These are phyloP conservation scores for Mycena haematopus DNA, from an alignment of 768 basidiomycete genomes.

Conservation along the genomic window DNA sequence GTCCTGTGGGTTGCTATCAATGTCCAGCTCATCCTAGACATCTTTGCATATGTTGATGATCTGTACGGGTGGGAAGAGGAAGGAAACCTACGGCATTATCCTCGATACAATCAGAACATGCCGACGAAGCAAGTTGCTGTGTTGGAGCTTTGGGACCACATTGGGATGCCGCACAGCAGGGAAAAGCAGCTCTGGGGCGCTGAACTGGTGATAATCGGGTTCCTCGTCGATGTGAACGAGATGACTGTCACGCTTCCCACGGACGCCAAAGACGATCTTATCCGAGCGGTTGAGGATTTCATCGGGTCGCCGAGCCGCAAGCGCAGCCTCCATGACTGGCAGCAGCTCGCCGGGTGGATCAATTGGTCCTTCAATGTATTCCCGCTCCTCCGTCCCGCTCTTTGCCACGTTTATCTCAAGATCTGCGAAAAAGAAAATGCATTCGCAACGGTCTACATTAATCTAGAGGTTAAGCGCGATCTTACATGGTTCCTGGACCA, in stretches of 20 bases:
- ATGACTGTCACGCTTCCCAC: constrained; percentile 28
- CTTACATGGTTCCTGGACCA: background rate
- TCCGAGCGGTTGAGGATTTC: background rate
- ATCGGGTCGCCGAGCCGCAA: background rate
- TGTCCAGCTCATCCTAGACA: constrained; percentile 21
- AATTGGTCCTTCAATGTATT: constrained; percentile 4
- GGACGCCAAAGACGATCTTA: background rate
- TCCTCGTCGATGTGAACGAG: too few species aligned
- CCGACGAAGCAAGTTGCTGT: constrained; percentile 36
- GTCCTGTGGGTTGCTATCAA: constrained; percentile 24
- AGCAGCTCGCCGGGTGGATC: background rate
- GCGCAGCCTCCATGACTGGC: too few species aligned
- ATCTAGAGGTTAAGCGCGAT: background rate
- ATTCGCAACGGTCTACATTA: background rate
- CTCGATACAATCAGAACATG: constrained; percentile 24
- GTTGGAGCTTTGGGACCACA: constrained; percentile 42
- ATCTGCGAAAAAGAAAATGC: background rate
- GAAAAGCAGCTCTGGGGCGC: too few species aligned
- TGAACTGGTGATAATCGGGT: too few species aligned
- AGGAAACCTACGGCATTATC: too few species aligned
- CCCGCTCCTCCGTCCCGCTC: background rate
- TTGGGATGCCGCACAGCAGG: too few species aligned
- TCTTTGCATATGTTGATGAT: constrained; percentile 10
- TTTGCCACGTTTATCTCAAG: background rate
- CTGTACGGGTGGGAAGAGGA: background rate